Evolutionary conservation across 768 basidiomycete genomes (phyloP), one percentile per base, ranked within the genome.

Genomic region (Heimioporus sp.): DNA sequence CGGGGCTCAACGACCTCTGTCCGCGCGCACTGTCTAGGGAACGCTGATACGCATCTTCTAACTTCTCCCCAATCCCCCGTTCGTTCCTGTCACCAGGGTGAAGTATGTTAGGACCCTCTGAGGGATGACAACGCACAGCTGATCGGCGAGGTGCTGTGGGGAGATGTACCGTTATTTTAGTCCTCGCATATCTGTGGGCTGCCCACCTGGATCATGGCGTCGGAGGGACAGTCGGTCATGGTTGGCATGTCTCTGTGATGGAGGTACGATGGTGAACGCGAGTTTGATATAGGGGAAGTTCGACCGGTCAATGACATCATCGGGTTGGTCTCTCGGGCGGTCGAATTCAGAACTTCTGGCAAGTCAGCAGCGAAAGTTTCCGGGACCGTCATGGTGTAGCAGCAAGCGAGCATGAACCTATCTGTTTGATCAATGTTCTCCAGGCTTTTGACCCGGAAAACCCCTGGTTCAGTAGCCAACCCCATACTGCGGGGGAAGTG

Each of bases 161-260:
- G 48, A 31, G 28, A 57, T 70, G 10, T 59, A 76, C 78, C 74
- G 74, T 57, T 81, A 79, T 46, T 81, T 79, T 73, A 70, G 43
- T 67, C 76, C 40, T 77, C 69, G 64, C 80, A 76, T 38, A 76
- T 66, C 30, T 79, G 79, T 3, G 70, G 59, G 55, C 75, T 77
- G n/a, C 77, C 78, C 39, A 76, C 75, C 47, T 75, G 76, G 43
- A 74, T 73, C 78, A 80, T 80, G 54, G 77, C 65, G 13, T 68
- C 64, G 10, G 66, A 64, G 48, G 51, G 57, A 43, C 41, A 42
- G 37, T 64, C 57, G 16, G 12, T 17, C 5, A 43, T 38, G 1
- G 60, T 60, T 28, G 24, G 24, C 62, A 66, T 66, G 40, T 49
- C 39, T 49, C 21, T 54, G 21, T 55, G 48, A 17, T 37, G 16